Percentiles rank a stretch among this genome's conserved stretches.
Evolutionary conservation across 352 stramenopile species (phyloP).

Genomic region (Phytophthora cryptogea): DNA sequence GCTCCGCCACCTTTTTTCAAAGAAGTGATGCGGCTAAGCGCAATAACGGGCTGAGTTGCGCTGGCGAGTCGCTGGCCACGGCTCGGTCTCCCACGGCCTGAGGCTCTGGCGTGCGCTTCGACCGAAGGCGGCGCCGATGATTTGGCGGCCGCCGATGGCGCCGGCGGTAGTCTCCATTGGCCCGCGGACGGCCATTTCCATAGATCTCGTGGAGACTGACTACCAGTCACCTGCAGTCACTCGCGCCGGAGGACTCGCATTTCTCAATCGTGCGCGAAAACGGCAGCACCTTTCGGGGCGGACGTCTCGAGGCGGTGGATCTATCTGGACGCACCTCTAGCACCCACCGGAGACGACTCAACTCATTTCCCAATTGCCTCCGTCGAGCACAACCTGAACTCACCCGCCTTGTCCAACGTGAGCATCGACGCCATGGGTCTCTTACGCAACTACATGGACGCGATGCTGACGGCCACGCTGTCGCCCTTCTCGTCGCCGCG

Average conservation of each 20-base stretch:
- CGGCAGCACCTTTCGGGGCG: slow-evolving; percentile 22
- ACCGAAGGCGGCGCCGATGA: slow-evolving; percentile 16
- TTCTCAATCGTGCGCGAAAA: slow-evolving; percentile 24
- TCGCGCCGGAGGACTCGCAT: slow-evolving; percentile 4
- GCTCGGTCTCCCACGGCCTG: slow-evolving; percentile 9
- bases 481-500: slow-evolving; percentile 27
- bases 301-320: slow-evolving; percentile 8
- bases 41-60: slow-evolving; percentile 21
- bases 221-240: not conserved
- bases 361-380: slow-evolving; percentile 32
- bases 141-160: slow-evolving; percentile 21
- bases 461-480: slow-evolving; percentile 32
- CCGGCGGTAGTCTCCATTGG: slow-evolving; percentile 6
- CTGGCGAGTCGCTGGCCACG: slow-evolving; percentile 4
- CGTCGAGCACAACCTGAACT: slow-evolving; percentile 7
- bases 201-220: slow-evolving; percentile 14
- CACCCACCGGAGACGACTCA: slow-evolving; percentile 4
- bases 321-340: slow-evolving; percentile 28
- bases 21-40: not conserved
- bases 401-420: slow-evolving; percentile 2
- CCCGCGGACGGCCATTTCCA: slow-evolving; percentile 13
- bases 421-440: slow-evolving; percentile 28
- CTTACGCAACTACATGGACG: slow-evolving; percentile 41
- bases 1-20: slow-evolving; percentile 2
- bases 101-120: slow-evolving; percentile 20